A percentile compares a stretch with the other conserved stretches of the same genome.
phyloP scores from a whole-genome alignment of 1,139 yeast genomes.

The Blastobotrys aristatus region DNA sequence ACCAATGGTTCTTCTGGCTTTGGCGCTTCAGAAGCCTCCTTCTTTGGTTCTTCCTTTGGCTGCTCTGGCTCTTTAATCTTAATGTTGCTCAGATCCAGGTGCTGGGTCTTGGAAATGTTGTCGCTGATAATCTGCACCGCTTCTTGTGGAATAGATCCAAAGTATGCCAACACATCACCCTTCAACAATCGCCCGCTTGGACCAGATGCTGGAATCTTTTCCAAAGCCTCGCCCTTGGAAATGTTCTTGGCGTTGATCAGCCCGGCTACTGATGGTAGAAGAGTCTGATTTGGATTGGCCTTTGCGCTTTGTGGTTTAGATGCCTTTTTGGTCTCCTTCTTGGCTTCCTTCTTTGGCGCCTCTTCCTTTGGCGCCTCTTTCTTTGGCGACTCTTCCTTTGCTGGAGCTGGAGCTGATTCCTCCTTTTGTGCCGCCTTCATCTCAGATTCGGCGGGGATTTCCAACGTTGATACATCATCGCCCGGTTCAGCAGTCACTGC shows the following conservation, averaged over 20 bases:
- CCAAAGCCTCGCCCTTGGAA: constrained; percentile 61
- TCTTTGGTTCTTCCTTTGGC: constrained; percentile 20
- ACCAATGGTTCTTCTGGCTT: constrained; percentile 18
- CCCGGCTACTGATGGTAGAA: constrained; percentile 77
- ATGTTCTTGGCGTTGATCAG: constrained; percentile 59
- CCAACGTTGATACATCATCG: constrained; percentile 67
- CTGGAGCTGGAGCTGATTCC: constrained; percentile 23
- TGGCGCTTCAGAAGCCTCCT: constrained; percentile 24
- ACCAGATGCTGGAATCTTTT: constrained; percentile 76
- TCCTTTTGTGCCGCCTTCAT: constrained; percentile 18
- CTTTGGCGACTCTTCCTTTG: constrained; percentile 15
- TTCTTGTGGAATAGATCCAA: constrained; percentile 63
- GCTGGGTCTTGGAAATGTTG: constrained; percentile 53
- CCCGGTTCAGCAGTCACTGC: constrained; percentile 85
- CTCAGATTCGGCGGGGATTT: constrained; percentile 46
- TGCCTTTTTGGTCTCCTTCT: constrained; percentile 16
- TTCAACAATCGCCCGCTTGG: constrained; percentile 81
- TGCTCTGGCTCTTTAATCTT: constrained; percentile 37
- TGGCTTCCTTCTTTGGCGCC: constrained; percentile 4
- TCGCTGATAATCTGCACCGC: constrained; percentile 50
- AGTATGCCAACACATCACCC: constrained; percentile 84
- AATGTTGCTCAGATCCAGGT: constrained; percentile 73
- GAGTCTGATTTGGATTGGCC: constrained; percentile 56
- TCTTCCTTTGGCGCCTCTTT: constrained; percentile 3
- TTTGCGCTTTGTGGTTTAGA: constrained; percentile 15